phyloP scores from a whole-genome alignment of 306 rosid genomes.

The Ochetophila trinervis region DNA sequence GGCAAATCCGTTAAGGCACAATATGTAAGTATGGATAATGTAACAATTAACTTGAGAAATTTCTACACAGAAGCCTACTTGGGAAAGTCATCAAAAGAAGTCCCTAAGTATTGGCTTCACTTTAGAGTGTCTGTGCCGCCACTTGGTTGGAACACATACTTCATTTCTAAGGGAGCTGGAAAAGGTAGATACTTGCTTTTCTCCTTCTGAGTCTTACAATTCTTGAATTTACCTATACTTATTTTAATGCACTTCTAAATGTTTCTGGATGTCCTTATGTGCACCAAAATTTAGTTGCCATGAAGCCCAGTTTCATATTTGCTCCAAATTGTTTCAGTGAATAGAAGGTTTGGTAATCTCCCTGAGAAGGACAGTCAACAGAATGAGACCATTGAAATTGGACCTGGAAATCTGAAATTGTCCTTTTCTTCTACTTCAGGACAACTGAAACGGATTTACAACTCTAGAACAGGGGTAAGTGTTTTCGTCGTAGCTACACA shows the following conservation, averaged over 20 bases:
- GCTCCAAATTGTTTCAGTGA: conserved; percentile 40
- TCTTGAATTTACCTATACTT: not conserved
- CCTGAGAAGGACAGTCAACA: conserved; percentile 21
- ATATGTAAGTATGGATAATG: conserved; percentile 52
- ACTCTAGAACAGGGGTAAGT: conserved; percentile 65
- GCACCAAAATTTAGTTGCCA: too few species aligned
- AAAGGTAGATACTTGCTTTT: conserved; percentile 35
- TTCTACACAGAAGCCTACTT: conserved; percentile 69
- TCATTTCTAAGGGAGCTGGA: conserved; percentile 50
- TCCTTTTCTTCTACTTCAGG: conserved; percentile 74
- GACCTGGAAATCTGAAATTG: conserved; percentile 81
- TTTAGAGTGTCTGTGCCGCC: conserved; percentile 77
- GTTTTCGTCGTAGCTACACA: not conserved
- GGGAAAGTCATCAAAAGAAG: conserved; percentile 48
- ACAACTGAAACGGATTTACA: conserved; percentile 66
- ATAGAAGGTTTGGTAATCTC: conserved; percentile 22
- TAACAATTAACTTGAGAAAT: conserved; percentile 52
- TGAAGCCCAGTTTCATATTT: not conserved
- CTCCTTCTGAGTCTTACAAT: not conserved
- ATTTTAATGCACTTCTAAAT: not conserved
- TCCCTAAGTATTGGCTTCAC: conserved; percentile 77
- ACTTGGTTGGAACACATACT: conserved; percentile 87
- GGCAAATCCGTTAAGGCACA: conserved; percentile 61
- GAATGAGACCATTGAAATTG: conserved; percentile 49
- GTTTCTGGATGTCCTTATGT: not conserved